phyloP scores from a whole-genome alignment of 306 rosid genomes.

The Quercus suber region DNA sequence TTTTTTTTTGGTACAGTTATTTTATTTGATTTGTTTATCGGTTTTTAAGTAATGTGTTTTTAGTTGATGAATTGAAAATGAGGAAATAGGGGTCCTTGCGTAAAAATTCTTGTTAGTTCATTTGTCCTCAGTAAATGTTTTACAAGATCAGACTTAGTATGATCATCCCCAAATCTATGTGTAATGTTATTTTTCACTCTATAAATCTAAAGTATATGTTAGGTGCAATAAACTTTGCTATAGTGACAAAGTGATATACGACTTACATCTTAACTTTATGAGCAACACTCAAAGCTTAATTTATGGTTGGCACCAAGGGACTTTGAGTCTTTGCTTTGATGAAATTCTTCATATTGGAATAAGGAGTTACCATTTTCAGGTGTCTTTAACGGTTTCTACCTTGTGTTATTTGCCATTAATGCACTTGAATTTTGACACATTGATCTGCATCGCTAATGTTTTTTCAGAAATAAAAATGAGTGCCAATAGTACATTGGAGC shows the following conservation, averaged over 20 bases:
- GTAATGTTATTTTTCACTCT: neutral
- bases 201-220: neutral
- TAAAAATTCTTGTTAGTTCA: neutral
- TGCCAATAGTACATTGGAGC: slow-evolving; percentile 36
- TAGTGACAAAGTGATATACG: neutral
- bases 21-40: neutral
- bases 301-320: neutral
- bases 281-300: neutral
- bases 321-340: neutral
- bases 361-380: neutral
- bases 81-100: neutral
- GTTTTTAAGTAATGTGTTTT: neutral
- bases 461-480: slow-evolving; percentile 38
- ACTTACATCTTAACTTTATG: neutral
- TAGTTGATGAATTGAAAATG: neutral
- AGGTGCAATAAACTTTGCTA: neutral
- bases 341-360: no score
- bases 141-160: neutral
- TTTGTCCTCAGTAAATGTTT: neutral
- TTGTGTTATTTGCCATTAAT: slow-evolving; percentile 16
- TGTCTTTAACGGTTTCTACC: slow-evolving; percentile 14
- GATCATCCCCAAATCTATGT: neutral
- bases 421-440: slow-evolving; percentile 10
- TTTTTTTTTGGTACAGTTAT: no score
- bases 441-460: neutral